Evolutionary conservation across 805 yeast genomes (phyloP).

Genomic region (Cyberlindnera euphorbiae): DNA sequence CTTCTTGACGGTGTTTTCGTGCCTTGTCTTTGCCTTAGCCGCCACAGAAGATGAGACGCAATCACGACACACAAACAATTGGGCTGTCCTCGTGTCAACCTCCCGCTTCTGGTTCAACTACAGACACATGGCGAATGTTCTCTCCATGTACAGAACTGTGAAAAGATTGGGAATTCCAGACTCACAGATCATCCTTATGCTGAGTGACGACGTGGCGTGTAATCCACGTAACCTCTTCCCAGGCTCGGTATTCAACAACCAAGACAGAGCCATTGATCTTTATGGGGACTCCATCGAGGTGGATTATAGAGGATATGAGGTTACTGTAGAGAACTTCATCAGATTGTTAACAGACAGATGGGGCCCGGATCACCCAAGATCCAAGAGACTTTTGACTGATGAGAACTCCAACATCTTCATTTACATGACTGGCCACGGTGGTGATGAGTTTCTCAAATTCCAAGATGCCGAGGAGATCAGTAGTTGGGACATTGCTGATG

Average conservation of each 20-base stretch:
- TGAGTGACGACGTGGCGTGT: conserved; percentile 96
- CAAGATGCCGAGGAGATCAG: conserved; percentile 99
- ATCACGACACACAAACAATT: conserved; percentile 55
- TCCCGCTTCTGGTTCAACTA: conserved; percentile 98
- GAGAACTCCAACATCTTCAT: conserved; percentile 91
- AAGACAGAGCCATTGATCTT: conserved; percentile 84
- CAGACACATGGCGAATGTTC: conserved; percentile 94
- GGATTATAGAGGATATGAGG: conserved; percentile 96
- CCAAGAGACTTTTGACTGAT: conserved; percentile 86
- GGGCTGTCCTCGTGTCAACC: conserved; percentile 91
- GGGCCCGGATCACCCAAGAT: conserved; percentile 90
- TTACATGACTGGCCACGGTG: conserved; percentile 98
- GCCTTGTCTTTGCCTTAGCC: no score
- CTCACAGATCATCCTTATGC: conserved; percentile 92
- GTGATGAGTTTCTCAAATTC: conserved; percentile 92
- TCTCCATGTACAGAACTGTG: conserved; percentile 92
- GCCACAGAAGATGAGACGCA: neutral
- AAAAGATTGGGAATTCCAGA: conserved; percentile 96
- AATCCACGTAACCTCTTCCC: conserved; percentile 95
- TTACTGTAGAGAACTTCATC: conserved; percentile 95
- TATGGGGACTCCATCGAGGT: conserved; percentile 95
- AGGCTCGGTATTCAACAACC: conserved; percentile 92
- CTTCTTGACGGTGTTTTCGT: no score
- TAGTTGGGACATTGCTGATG: conserved; percentile 93
- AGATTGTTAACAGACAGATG: conserved; percentile 90